phyloP scores from a whole-genome alignment of 2,329 filamentous ascomycete species.

The Phaeoacremonium minimum region DNA sequence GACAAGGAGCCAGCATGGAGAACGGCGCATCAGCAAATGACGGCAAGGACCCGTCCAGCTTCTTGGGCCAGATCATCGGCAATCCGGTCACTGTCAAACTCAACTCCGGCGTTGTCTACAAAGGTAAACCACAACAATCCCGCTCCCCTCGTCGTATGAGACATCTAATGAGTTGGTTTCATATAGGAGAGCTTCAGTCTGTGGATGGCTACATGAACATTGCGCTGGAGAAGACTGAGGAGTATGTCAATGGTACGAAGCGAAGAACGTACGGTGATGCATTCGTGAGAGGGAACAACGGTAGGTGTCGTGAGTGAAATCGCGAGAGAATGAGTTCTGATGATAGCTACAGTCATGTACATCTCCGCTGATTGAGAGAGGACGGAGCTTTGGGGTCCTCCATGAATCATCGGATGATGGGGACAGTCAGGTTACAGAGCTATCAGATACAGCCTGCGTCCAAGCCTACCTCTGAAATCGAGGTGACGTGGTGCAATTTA shows the following conservation, averaged over 20 bases:
- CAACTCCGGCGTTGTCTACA: constrained; percentile 98
- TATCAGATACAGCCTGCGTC: no score
- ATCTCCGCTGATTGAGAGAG: constrained; percentile 56
- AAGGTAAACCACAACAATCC: constrained; percentile 56
- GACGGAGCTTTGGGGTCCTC: no score
- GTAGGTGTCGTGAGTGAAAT: constrained; percentile 51
- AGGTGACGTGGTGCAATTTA: no score
- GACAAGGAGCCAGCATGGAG: constrained; percentile 75
- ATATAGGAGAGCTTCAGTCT: constrained; percentile 82
- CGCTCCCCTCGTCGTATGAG: neutral
- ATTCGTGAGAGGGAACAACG: constrained; percentile 94
- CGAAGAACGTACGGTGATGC: constrained; percentile 86
- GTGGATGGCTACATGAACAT: constrained; percentile 99
- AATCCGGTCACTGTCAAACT: constrained; percentile 93
- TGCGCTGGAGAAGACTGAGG: constrained; percentile 90
- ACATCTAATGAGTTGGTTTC: neutral
- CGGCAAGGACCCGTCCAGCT: constrained; percentile 88
- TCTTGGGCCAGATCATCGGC: constrained; percentile 91
- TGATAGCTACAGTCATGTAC: constrained; percentile 57
- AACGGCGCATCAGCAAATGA: constrained; percentile 65
- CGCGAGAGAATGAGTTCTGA: neutral
- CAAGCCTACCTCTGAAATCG: no score
- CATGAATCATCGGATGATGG: no score
- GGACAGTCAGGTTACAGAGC: no score
- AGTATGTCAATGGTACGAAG: constrained; percentile 82